Evolutionary conservation across 2,329 filamentous ascomycete species (phyloP), one percentile per base, ranked within the genome.

Genomic region (Sporothrix protearum): DNA sequence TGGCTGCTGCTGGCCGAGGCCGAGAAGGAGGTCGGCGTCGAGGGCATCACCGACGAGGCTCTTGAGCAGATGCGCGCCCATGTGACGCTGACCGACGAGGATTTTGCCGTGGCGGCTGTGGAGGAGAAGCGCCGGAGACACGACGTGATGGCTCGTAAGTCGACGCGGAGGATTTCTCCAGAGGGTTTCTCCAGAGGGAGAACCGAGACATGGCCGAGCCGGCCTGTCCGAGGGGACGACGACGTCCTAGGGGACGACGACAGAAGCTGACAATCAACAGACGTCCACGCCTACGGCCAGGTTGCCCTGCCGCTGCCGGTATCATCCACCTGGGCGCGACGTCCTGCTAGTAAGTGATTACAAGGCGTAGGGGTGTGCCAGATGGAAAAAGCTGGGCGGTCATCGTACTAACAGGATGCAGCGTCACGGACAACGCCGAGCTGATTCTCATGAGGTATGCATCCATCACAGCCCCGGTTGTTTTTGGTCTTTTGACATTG

Each of bases 1-100:
- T 97, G 94, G 94, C 83, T 95, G 59, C 89, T 86, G 82, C 90
- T 97, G 12, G 94, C 94, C 30, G 91, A 97, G 84, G 85, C 87
- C 10, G 91, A 97, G 84, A 90, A 89, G 80, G 91, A 94, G 80
- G 86, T 97, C 1, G 93, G 93, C 2, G 87, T 97, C 63, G 83
- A 87, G 9, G 79, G 82, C 59, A 94, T 97, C 78, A 89, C 87
- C 16, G 80, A 86, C 25, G 88, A 95, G 77, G 94, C 94, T 9
- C 84, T 97, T 69, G 86, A 89, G 72, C 87, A 94, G 80, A 92
- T 97, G 87, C 85, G 87, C 74, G 86, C 88, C n/a, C 86, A 94
- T 73, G 83, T 74, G 64, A 73, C 53, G 16, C 61, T 74, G 51
- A 73, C 73, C 2, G 74, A 75, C 57, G 72, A 91, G 67, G 92